These are phyloP conservation scores for Ampelocalamus luodianensis DNA, from an alignment of 176 grass and related monocot genomes.

Conservation along the genomic window DNA sequence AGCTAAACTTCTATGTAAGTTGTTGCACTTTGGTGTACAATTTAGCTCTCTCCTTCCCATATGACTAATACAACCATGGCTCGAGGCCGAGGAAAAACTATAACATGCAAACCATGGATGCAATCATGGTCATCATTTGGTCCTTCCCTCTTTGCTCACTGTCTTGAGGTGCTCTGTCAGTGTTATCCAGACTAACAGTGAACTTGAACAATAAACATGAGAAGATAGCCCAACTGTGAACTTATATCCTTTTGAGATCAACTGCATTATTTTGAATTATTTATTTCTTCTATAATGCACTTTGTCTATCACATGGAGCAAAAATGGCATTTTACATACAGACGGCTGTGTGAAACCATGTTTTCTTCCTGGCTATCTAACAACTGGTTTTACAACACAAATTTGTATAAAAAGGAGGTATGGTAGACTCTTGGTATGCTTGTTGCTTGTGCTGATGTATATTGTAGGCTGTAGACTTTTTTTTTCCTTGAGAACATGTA, in stretches of 20 bases:
- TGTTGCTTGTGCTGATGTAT: background rate
- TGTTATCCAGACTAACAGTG: background rate
- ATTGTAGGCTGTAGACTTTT: background rate
- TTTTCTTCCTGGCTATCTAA: background rate
- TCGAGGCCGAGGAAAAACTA: background rate
- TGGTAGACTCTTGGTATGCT: background rate
- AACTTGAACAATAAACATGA: conserved; percentile 1
- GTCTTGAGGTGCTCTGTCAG: background rate
- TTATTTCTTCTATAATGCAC: background rate
- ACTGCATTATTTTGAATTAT: background rate
- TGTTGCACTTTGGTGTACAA: background rate
- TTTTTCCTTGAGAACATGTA: no score
- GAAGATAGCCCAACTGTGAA: background rate
- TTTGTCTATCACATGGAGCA: conserved; percentile 2
- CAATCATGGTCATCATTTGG: background rate
- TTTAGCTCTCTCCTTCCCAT: background rate
- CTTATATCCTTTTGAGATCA: background rate
- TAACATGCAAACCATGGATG: conserved; percentile 13
- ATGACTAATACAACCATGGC: background rate
- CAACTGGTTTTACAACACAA: background rate
- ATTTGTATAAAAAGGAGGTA: background rate
- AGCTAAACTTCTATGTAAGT: background rate
- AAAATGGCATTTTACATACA: background rate
- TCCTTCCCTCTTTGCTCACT: background rate
- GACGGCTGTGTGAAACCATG: background rate